A percentile compares a stretch with the other conserved stretches of the same genome.
These are phyloP conservation scores for Penicillium sp. DNA, from an alignment of 2,329 filamentous ascomycete genomes.

Conservation along the genomic window DNA sequence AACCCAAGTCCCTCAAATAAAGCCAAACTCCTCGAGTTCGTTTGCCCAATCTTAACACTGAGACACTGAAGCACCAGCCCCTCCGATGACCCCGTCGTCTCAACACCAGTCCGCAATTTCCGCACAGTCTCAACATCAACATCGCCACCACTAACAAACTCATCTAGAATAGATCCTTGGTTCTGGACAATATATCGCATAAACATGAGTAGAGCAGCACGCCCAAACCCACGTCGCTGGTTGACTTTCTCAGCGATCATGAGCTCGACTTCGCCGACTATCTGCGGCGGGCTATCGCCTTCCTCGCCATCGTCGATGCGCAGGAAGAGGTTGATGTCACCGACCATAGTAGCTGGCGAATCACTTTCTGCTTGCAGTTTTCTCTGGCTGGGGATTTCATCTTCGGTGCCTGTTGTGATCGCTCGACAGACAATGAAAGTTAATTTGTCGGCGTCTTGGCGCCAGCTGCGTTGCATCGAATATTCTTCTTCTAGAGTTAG, in stretches of 20 bases:
- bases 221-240: conserved; percentile 64
- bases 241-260: conserved; percentile 69
- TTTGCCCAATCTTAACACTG: conserved; percentile 60
- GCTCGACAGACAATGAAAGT: conserved; percentile 82
- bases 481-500: conserved; percentile 79
- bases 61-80: conserved; percentile 43
- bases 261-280: conserved; percentile 74
- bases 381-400: not conserved
- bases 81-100: not conserved
- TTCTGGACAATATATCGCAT: conserved; percentile 64
- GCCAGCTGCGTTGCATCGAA: conserved; percentile 86
- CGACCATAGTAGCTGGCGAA: conserved; percentile 58
- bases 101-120: conserved; percentile 14
- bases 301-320: conserved; percentile 55
- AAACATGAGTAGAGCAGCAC: conserved; percentile 64
- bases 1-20: conserved; percentile 64
- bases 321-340: conserved; percentile 80
- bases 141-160: conserved; percentile 45
- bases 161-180: conserved; percentile 53
- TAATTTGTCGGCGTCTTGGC: conserved; percentile 75
- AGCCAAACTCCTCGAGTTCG: conserved; percentile 55
- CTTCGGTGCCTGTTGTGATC: not conserved
- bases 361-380: conserved; percentile 49
- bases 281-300: conserved; percentile 28
- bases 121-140: conserved; percentile 11